phyloP scores from a whole-genome alignment of 2,329 filamentous ascomycete genomes.

The Fusarium sarcochroum region DNA sequence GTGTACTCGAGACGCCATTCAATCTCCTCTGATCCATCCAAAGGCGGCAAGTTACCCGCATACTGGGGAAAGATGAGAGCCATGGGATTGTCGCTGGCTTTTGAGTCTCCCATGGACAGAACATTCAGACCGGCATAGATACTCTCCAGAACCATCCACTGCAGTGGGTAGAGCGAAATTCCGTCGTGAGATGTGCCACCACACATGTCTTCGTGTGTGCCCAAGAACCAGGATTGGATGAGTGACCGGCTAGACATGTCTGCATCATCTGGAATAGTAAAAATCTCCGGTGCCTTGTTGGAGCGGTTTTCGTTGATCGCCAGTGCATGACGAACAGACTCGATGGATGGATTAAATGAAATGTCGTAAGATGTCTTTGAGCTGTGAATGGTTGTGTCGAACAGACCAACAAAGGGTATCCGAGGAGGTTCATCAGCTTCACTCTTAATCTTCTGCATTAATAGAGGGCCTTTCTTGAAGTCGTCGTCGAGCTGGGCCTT shows the following conservation, averaged over 20 bases:
- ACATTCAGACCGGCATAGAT: constrained; percentile 33
- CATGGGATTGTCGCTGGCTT: constrained; percentile 19
- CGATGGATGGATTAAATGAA: constrained; percentile 35
- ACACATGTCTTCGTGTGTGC: constrained; percentile 43
- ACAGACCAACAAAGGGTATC: constrained; percentile 45
- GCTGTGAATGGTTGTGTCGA: constrained; percentile 32
- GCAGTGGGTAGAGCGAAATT: constrained; percentile 41
- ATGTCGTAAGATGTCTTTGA: constrained; percentile 35
- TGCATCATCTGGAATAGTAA: constrained; percentile 15
- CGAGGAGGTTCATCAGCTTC: constrained; percentile 22
- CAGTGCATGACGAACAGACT: constrained; percentile 41
- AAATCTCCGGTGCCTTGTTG: constrained; percentile 12
- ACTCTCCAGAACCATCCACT: constrained; percentile 47
- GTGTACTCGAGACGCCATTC: constrained; percentile 43
- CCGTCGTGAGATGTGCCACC: constrained; percentile 43
- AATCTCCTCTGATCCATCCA: constrained; percentile 46
- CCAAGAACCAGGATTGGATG: constrained; percentile 45
- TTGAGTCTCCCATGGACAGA: constrained; percentile 6
- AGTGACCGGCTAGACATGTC: constrained; percentile 33
- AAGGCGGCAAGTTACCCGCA: constrained; percentile 37
- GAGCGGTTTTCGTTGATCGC: constrained; percentile 43
- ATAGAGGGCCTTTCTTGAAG: constrained; percentile 26
- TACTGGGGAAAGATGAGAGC: constrained; percentile 44
- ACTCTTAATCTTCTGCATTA: constrained; percentile 31
- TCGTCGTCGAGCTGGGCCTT: constrained; percentile 45